Evolutionary conservation across 73 alveolate genomes (phyloP), one percentile per base, ranked within the genome.

Genomic region (Symbiodinium pilosum): DNA sequence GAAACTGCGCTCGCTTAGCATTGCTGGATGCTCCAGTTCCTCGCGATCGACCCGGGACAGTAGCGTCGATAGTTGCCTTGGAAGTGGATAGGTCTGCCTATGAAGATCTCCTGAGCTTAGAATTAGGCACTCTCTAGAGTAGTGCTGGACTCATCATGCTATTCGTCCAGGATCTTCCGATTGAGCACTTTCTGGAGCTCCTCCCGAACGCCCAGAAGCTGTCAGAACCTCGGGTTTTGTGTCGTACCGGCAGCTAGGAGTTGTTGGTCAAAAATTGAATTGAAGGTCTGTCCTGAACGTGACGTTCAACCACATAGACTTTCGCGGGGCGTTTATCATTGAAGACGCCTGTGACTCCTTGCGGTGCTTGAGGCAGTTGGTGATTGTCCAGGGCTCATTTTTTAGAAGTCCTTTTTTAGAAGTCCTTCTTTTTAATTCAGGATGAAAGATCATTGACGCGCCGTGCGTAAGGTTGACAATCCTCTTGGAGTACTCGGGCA

Each of bases 361-460:
- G 77, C 77, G 77, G 77, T 64, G 77, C 77, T 36, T 64, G 77
- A 64, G 28, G 77, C 77, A 64, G 32, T 36, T 64, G 39, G 77
- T 64, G 77, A 64, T 64, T 36, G 77, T 64, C 77, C 40, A 3
- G 30, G 7, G 77, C 77, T 64, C 32, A 64, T 30, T 64, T 14
- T 64, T 26, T 54, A 24, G 71, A 24, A 54, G 71, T n/a, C 59
- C 14, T 47, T 47, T 6, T 47, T 47, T 47, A 47, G 59, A 47
- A n/a, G n/a, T n/a, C n/a, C n/a, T n/a, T n/a, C 14, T 47, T 47
- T 14, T 47, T 47, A 14, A 47, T 14, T 47, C 14, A 14, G 14
- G 21, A 47, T 47, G 59, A 47, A 47, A 14, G 59, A 14, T 47
- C 21, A 6, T 14, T 14, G 59, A 47, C 21, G 14, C 59, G 6